Percentiles rank a stretch among this genome's conserved stretches.
Conservation (phyloP, 106 monocot species). For the Acorus calamus region DNA sequence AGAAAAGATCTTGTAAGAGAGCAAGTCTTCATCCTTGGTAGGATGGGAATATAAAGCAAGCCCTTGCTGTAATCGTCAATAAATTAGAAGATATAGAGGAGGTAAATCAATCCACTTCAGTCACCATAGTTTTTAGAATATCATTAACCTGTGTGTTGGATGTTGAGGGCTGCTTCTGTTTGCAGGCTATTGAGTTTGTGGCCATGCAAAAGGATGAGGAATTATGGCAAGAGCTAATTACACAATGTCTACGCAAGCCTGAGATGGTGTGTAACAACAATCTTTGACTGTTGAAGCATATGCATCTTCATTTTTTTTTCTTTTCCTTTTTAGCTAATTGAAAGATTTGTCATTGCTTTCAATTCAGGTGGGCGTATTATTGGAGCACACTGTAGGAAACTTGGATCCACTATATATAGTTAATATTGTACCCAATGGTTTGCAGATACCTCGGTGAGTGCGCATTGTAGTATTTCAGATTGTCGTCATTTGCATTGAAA, state of each 20-base stretch:
- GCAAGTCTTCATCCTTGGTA: constrained; percentile 85
- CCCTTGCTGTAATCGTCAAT: constrained; percentile 80
- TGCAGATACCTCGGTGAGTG: constrained; percentile 68
- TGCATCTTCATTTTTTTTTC: background rate
- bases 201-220: constrained; percentile 92
- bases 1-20: constrained; percentile 64
- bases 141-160: background rate
- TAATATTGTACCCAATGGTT: constrained; percentile 74
- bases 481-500: too few relatives aligned
- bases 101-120: constrained; percentile 27
- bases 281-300: too few relatives aligned
- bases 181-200: constrained; percentile 96
- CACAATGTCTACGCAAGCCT: constrained; percentile 75
- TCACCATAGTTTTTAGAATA: background rate
- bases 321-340: too few relatives aligned
- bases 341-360: background rate
- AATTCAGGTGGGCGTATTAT: constrained; percentile 76
- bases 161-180: background rate
- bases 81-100: constrained; percentile 88
- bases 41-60: constrained; percentile 87
- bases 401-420: constrained; percentile 96
- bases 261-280: constrained; percentile 62
- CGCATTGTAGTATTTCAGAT: background rate
- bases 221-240: constrained; percentile 87
- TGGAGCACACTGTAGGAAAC: constrained; percentile 96